Evolutionary conservation across 805 yeast genomes (phyloP).

Genomic region (Scheffersomyces ergatensis): DNA sequence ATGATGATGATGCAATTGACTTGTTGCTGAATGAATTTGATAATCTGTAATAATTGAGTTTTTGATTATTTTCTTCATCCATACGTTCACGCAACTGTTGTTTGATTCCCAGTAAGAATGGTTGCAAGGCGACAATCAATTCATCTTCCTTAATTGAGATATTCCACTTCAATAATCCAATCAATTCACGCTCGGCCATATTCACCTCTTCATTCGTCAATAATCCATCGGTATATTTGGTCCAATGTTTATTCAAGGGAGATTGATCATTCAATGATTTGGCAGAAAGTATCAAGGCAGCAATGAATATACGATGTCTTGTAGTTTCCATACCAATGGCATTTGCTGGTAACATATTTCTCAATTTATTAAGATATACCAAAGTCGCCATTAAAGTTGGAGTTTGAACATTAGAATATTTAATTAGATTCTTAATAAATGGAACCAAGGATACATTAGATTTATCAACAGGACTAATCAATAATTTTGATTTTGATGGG

Average conservation of each 20-base stretch:
- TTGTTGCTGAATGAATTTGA: slow-evolving; percentile 16
- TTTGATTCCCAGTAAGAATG: slow-evolving; percentile 76
- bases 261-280: slow-evolving; percentile 90
- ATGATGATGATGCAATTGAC: slow-evolving; percentile 8
- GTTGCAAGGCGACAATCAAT: slow-evolving; percentile 63
- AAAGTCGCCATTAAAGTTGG: slow-evolving; percentile 93
- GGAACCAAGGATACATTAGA: slow-evolving; percentile 36
- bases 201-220: slow-evolving; percentile 77
- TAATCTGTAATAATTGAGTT: slow-evolving; percentile 28
- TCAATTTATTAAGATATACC: slow-evolving; percentile 75
- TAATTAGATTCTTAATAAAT: slow-evolving; percentile 73
- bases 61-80: slow-evolving; percentile 23
- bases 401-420: slow-evolving; percentile 87
- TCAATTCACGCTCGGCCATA: slow-evolving; percentile 85
- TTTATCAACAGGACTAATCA: slow-evolving; percentile 23
- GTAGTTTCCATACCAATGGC: slow-evolving; percentile 93
- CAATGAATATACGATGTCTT: slow-evolving; percentile 87
- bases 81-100: slow-evolving; percentile 33
- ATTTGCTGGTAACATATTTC: slow-evolving; percentile 76
- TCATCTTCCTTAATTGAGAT: slow-evolving; percentile 70
- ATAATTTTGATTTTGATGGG: slow-evolving; percentile 14
- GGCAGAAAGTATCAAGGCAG: slow-evolving; percentile 87
- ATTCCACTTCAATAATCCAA: slow-evolving; percentile 83
- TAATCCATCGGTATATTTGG: slow-evolving; percentile 85
- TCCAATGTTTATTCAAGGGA: slow-evolving; percentile 96